These are phyloP conservation scores for Seiridium unicorne DNA, from an alignment of 2,329 filamentous ascomycete species.

Conservation along the genomic window DNA sequence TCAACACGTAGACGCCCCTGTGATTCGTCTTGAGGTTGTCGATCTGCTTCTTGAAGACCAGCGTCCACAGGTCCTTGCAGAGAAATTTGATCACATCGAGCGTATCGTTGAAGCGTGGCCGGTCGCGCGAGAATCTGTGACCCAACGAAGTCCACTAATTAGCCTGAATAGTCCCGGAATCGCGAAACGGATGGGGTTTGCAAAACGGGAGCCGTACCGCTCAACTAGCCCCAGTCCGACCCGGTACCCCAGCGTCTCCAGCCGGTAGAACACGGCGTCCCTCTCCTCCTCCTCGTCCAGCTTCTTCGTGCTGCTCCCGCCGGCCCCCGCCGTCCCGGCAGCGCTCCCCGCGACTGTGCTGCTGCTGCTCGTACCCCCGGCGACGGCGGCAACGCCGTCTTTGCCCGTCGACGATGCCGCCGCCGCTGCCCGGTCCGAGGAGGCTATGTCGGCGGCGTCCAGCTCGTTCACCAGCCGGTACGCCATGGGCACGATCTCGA, in stretches of 20 bases:
- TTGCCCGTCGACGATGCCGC: conserved; percentile 13
- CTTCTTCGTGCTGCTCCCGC: conserved; percentile 21
- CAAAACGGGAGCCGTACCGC: conserved; percentile 53
- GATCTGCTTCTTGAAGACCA: conserved; percentile 94
- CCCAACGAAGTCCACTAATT: not conserved
- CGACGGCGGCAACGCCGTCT: conserved; percentile 16
- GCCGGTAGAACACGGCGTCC: conserved; percentile 79
- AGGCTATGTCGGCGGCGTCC: conserved; percentile 33
- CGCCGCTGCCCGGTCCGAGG: conserved; percentile 31
- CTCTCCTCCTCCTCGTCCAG: conserved; percentile 77
- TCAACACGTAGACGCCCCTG: conserved; percentile 92
- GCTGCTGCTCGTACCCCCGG: conserved; percentile 1
- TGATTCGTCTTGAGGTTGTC: conserved; percentile 99
- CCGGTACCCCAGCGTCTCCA: conserved; percentile 84
- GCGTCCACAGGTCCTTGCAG: conserved; percentile 96
- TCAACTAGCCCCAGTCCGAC: conserved; percentile 92
- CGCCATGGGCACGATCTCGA: conserved; percentile 93
- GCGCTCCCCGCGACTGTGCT: not conserved
- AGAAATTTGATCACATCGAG: conserved; percentile 97
- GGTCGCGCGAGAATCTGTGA: conserved; percentile 72
- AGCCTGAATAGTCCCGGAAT: not conserved
- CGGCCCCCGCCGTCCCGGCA: conserved; percentile 10
- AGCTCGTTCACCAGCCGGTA: conserved; percentile 80
- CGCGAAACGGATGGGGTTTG: not conserved
- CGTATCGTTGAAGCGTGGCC: conserved; percentile 86